phyloP scores from a whole-genome alignment of 176 grass and related monocot genomes.

The Avena insularis region DNA sequence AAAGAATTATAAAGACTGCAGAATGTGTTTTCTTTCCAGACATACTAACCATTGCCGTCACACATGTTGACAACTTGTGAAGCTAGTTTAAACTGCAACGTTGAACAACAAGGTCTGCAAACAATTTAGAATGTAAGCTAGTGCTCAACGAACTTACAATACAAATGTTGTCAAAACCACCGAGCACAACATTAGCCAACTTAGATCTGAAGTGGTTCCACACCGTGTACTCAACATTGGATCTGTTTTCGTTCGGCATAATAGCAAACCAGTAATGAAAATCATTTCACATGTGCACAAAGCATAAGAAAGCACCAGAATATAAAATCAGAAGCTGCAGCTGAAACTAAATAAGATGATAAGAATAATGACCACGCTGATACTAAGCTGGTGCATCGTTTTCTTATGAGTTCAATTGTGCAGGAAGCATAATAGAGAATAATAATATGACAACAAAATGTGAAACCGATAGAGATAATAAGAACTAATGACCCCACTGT shows the following conservation, averaged over 20 bases:
- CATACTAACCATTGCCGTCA: too few relatives aligned
- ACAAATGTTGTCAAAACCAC: slow-evolving; percentile 78
- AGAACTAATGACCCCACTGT: not conserved
- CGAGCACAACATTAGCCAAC: slow-evolving; percentile 67
- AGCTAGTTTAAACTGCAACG: not conserved
- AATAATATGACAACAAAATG: not conserved
- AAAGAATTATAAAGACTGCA: too few relatives aligned
- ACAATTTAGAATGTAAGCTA: not conserved
- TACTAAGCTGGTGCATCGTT: not conserved
- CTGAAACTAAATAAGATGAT: not conserved
- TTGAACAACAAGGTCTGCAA: not conserved
- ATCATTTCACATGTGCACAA: not conserved
- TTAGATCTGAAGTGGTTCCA: slow-evolving; percentile 89
- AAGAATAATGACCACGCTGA: not conserved
- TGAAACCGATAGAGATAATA: not conserved
- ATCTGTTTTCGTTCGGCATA: slow-evolving; percentile 62
- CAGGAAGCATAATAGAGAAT: not conserved
- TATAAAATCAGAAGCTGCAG: not conserved
- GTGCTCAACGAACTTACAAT: slow-evolving; percentile 51
- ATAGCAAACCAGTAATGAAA: not conserved
- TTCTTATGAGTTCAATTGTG: not conserved
- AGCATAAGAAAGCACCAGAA: not conserved
- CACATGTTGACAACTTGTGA: too few relatives aligned
- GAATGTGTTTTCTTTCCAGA: too few relatives aligned
- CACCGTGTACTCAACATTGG: slow-evolving; percentile 54